Percentiles rank a stretch among this genome's conserved stretches.
Conservation (phyloP, 2,329 filamentous ascomycete species). For the Nemania abortiva region DNA sequence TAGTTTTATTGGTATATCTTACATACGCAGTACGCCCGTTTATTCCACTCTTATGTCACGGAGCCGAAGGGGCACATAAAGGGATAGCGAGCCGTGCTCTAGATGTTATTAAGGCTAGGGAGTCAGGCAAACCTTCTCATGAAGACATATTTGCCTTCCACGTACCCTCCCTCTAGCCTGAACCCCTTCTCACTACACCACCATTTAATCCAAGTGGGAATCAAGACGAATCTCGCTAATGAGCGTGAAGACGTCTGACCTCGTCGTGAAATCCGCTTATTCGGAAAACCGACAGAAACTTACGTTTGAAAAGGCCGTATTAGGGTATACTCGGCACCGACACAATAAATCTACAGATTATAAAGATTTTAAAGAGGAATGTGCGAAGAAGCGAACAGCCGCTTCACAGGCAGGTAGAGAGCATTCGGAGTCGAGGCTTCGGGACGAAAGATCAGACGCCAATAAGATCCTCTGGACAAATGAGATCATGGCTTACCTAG, state of each 20-base stretch:
- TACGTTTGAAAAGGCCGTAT: neutral
- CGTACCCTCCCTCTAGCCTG: neutral
- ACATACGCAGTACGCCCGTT: no score
- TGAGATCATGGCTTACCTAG: no score
- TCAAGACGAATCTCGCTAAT: constrained; percentile 5
- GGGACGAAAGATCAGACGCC: neutral
- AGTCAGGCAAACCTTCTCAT: no score
- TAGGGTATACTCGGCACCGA: neutral
- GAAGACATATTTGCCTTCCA: constrained; percentile 7
- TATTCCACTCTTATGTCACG: no score
- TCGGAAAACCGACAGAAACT: neutral
- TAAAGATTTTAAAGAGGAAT: neutral
- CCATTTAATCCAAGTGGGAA: neutral
- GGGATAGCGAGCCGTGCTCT: no score
- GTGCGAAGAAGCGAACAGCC: neutral
- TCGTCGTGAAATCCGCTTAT: neutral
- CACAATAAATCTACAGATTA: no score
- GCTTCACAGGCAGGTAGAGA: no score
- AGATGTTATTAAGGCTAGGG: no score
- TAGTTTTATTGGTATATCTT: no score
- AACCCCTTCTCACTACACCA: no score
- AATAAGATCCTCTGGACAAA: neutral
- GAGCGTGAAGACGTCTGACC: constrained; percentile 6
- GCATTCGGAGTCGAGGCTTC: neutral
- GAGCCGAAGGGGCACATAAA: no score